Percentiles rank a stretch among this genome's conserved stretches.
phyloP scores from a whole-genome alignment of 208 protist species.

The Trypanosoma lewisi region DNA sequence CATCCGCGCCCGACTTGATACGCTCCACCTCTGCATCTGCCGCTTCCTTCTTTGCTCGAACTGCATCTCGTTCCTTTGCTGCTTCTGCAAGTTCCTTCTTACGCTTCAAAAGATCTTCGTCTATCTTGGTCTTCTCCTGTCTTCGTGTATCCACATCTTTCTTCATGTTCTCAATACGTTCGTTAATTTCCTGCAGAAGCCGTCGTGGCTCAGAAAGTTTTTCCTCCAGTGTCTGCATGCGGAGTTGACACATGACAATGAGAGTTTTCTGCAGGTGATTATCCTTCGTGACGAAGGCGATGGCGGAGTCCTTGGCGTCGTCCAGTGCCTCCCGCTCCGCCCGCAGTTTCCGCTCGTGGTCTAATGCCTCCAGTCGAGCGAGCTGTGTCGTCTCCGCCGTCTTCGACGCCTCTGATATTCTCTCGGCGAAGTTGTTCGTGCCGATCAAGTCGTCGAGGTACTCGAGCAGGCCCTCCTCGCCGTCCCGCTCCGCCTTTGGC shows the following conservation, averaged over 20 bases:
- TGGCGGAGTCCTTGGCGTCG: conserved; percentile 92
- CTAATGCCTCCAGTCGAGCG: conserved; percentile 88
- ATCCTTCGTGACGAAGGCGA: conserved; percentile 93
- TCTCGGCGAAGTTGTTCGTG: conserved; percentile 88
- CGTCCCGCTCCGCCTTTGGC: conserved; percentile 95
- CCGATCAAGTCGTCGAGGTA: conserved; percentile 99
- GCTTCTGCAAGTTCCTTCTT: conserved; percentile 71
- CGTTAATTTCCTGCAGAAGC: conserved; percentile 65
- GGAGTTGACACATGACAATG: conserved; percentile 91
- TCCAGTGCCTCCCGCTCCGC: conserved; percentile 94
- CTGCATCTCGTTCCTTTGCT: conserved; percentile 57
- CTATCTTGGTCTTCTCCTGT: conserved; percentile 41
- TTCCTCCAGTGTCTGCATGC: conserved; percentile 69
- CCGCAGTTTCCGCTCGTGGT: conserved; percentile 91
- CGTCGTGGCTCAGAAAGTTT: conserved; percentile 73
- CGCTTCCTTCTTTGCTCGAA: conserved; percentile 54
- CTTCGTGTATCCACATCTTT: conserved; percentile 38
- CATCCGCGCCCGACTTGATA: conserved; percentile 64
- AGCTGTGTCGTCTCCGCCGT: conserved; percentile 93
- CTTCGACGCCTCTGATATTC: conserved; percentile 87
- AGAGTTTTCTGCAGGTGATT: conserved; percentile 90
- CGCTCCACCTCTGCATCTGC: conserved; percentile 72
- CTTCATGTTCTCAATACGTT: conserved; percentile 54
- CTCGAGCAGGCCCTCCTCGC: conserved; percentile 99
- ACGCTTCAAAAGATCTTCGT: conserved; percentile 45